phyloP scores from a whole-genome alignment of 2,329 filamentous ascomycete genomes.

The Pseudocercospora musae region DNA sequence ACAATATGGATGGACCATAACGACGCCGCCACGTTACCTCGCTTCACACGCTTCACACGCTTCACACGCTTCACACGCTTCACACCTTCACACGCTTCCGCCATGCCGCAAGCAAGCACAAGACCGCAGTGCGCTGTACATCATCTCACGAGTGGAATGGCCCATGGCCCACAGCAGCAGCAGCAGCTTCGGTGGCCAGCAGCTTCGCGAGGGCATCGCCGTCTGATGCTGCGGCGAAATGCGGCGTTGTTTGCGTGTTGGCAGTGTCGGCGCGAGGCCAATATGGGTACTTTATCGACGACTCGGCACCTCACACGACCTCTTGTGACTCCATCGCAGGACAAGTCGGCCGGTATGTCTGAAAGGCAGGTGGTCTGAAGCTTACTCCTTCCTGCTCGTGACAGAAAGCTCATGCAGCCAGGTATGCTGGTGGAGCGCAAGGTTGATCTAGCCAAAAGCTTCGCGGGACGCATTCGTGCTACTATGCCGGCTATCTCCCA shows the following conservation, averaged over 20 bases:
- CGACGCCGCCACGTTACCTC: conserved; percentile 7
- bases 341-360: neutral
- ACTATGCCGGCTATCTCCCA: neutral
- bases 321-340: neutral
- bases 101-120: conserved; percentile 11
- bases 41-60: too few relatives aligned
- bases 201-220: neutral
- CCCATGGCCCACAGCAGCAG: neutral
- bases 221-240: conserved; percentile 1
- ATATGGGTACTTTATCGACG: neutral
- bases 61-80: too few relatives aligned
- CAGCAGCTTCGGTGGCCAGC: neutral
- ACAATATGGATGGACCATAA: conserved; percentile 15
- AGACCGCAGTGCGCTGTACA: conserved; percentile 13
- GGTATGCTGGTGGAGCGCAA: conserved; percentile 6
- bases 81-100: neutral
- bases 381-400: conserved; percentile 2
- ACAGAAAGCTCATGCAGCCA: conserved; percentile 9
- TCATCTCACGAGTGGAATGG: conserved; percentile 17
- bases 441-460: conserved; percentile 12
- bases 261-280: neutral
- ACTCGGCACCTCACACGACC: neutral
- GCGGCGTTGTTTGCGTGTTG: conserved; percentile 10
- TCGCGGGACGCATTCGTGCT: conserved; percentile 3
- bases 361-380: neutral